A percentile compares a stretch with the other conserved stretches of the same genome.
Conservation (phyloP, 768 basidiomycete species). For the Russula sp. region DNA sequence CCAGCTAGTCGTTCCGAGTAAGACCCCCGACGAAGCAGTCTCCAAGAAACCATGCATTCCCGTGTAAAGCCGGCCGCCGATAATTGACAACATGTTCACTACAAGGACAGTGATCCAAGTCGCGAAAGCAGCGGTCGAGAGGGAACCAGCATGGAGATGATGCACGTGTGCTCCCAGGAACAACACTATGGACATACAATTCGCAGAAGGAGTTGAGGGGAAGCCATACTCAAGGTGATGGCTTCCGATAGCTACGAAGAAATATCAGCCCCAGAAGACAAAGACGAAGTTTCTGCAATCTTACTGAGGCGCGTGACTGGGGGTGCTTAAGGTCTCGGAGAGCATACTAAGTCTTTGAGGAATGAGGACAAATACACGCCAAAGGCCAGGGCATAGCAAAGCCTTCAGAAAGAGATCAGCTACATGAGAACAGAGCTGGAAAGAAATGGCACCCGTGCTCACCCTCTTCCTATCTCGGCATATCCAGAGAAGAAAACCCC, state of each 20-base stretch:
- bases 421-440: not conserved
- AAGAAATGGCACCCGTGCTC: slow-evolving; percentile 25
- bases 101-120: slow-evolving; percentile 38
- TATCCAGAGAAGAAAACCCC: slow-evolving; percentile 86
- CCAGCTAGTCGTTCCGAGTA: slow-evolving; percentile 69
- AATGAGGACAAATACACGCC: slow-evolving; percentile 88
- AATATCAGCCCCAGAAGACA: not conserved
- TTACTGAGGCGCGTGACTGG: slow-evolving; percentile 86
- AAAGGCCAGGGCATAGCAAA: slow-evolving; percentile 62
- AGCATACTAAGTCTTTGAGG: slow-evolving; percentile 84
- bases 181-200: slow-evolving; percentile 83
- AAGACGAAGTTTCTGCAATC: slow-evolving; percentile 27
- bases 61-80: slow-evolving; percentile 78
- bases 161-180: slow-evolving; percentile 62
- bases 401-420: slow-evolving; percentile 35
- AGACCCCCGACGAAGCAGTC: slow-evolving; percentile 53
- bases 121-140: slow-evolving; percentile 44
- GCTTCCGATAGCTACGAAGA: slow-evolving; percentile 54
- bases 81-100: slow-evolving; percentile 63
- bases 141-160: slow-evolving; percentile 35
- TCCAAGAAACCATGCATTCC: slow-evolving; percentile 88
- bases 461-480: slow-evolving; percentile 67
- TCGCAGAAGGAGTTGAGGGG: slow-evolving; percentile 92
- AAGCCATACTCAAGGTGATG: slow-evolving; percentile 93
- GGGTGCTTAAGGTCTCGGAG: slow-evolving; percentile 85